Base-by-base conservation (phyloP, 2,329 filamentous ascomycete genomes). In the Chaetothyriales sp. region DNA sequence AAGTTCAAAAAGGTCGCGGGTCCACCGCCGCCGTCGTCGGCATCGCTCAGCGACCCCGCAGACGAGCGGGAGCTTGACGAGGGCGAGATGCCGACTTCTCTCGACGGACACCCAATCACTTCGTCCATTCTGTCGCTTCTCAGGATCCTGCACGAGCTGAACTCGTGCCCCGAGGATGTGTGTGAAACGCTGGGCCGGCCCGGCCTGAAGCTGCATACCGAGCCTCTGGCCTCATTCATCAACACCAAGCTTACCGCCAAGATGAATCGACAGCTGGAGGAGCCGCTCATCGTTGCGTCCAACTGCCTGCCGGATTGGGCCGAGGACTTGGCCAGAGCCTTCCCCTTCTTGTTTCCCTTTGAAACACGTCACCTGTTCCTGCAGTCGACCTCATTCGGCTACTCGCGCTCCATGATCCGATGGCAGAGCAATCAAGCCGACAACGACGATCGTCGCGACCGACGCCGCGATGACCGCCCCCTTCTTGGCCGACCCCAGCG, bases 181-280 rank as follows among this genome's bases (percentile, higher is more conserved):
- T 68, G 95, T 56, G 78, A 85, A 2, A 85, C 90, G 56, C 29
- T 54, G 44, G 56, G 54, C 19, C 50, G 51, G 18, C 22, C 51
- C n/a, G 85, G 85, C 61, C 85, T 85, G 62, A 81, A 82, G 49
- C 71, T 78, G 2, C 69, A 85, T 53, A 82, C 80, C 56, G 90
- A 97, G 67, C 86, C 90, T 0, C 69, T 94, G 46, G 84, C 89
- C 2, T 89, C 97, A 60, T 98, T 98, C 62, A 92, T 98, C 69
- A 98, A 98, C 65, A 95, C 92, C 0, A 98, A 98, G 67, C 78
- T 98, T 40, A 98, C 92, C 0, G 94, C 92, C 1, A 98, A 98
- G 71, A 78, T 98, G 52, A 98, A 98, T 64, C 83, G 92, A 25
- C 94, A 98, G 66, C 73, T 98, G 10, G 92, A 98, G 65, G 94